Evolutionary conservation across 495 filamentous ascomycete species (phyloP).

Genomic region (Aspergillus sclerotioniger): DNA sequence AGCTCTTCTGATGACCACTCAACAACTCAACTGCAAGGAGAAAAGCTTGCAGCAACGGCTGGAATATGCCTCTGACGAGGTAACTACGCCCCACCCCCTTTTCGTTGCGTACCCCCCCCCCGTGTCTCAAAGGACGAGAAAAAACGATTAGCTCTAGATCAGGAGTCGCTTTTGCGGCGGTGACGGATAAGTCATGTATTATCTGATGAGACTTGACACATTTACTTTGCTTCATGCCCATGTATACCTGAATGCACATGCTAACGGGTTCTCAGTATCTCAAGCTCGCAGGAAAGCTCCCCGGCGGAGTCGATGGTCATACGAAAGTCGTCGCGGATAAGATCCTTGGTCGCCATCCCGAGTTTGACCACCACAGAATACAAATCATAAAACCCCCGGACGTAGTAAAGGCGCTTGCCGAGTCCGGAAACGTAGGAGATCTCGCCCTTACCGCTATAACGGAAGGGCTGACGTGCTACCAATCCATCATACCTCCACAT

Average conservation of each 20-base stretch:
- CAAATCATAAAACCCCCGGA: conserved; percentile 38
- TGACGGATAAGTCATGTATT: conserved; percentile 56
- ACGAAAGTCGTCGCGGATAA: conserved; percentile 29
- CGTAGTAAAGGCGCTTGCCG: conserved; percentile 46
- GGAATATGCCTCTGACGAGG: conserved; percentile 46
- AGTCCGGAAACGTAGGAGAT: conserved; percentile 46
- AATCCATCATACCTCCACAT: conserved; percentile 33
- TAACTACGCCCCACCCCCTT: conserved; percentile 28
- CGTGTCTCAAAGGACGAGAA: conserved; percentile 50
- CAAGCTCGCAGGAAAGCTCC: conserved; percentile 28
- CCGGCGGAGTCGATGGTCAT: conserved; percentile 34
- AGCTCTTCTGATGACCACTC: conserved; percentile 49
- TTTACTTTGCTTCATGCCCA: conserved; percentile 1
- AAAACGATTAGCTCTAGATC: conserved; percentile 60
- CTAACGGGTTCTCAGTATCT: conserved; percentile 26
- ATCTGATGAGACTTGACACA: conserved; percentile 42
- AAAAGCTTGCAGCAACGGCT: conserved; percentile 42
- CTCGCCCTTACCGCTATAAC: conserved; percentile 35
- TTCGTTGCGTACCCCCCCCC: conserved; percentile 11
- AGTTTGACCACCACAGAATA: conserved; percentile 16
- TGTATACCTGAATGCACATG: neutral
- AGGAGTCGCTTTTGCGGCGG: conserved; percentile 47
- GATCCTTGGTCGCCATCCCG: conserved; percentile 17
- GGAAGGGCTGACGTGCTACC: conserved; percentile 41
- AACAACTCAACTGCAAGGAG: conserved; percentile 44